Conservation (phyloP, 495 filamentous ascomycete species). For the Penicillium canariense region DNA sequence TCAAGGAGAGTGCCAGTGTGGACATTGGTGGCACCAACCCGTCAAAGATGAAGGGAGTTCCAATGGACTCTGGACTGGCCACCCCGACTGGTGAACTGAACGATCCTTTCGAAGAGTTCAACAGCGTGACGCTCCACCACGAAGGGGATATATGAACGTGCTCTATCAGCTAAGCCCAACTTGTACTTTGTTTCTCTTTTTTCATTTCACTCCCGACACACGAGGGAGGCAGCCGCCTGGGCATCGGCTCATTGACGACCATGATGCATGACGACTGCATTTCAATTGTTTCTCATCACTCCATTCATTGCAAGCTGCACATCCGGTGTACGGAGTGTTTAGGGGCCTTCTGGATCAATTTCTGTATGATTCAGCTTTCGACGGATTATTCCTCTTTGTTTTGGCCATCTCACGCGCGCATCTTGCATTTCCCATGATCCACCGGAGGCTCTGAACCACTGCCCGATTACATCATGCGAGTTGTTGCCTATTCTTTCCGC, state of each 20-base stretch:
- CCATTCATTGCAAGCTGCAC: constrained; percentile 18
- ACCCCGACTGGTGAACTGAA: constrained; percentile 80
- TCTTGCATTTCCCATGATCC: constrained; percentile 20
- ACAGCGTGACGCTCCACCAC: constrained; percentile 96
- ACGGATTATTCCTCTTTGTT: constrained; percentile 1
- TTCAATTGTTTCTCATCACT: constrained; percentile 19
- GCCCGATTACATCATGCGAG: neutral
- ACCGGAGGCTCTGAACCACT: constrained; percentile 12
- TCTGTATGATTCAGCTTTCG: constrained; percentile 14
- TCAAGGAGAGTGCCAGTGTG: constrained; percentile 95
- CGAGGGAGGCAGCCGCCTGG: constrained; percentile 23
- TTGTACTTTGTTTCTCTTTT: constrained; percentile 13
- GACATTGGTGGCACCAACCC: constrained; percentile 69
- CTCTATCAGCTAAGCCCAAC: constrained; percentile 3
- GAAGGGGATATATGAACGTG: constrained; percentile 65
- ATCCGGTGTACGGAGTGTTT: constrained; percentile 32
- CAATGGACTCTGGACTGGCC: constrained; percentile 76
- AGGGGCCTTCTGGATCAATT: constrained; percentile 21
- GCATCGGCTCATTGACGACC: constrained; percentile 37
- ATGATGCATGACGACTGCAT: constrained; percentile 42
- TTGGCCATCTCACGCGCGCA: constrained; percentile 15
- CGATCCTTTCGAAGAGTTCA: constrained; percentile 99
- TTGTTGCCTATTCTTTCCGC: neutral
- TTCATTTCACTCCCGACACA: constrained; percentile 15
- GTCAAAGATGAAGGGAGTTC: constrained; percentile 69